Evolutionary conservation across 2,329 filamentous ascomycete species (phyloP).

Genomic region (Fusarium agapanthi): DNA sequence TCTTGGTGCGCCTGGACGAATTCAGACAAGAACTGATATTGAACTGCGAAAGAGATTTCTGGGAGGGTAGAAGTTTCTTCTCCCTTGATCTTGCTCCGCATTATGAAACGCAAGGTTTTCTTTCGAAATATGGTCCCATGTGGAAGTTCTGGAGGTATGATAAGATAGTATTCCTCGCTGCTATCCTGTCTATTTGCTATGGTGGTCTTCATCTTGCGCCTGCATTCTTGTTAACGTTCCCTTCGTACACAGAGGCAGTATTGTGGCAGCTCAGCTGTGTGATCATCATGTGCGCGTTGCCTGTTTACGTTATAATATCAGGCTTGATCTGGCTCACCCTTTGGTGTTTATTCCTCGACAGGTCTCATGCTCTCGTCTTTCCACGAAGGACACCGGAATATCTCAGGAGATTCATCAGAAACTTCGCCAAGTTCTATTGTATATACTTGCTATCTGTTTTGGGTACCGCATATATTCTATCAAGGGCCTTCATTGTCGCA

Average conservation of each 20-base stretch:
- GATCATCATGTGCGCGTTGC: neutral
- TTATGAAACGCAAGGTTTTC: neutral
- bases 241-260: neutral
- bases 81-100: neutral
- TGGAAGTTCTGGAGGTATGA: neutral
- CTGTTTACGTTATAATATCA: neutral
- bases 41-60: neutral
- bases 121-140: accelerated
- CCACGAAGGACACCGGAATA: neutral
- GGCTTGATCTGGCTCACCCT: neutral
- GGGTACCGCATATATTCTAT: neutral
- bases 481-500: neutral
- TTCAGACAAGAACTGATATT: neutral
- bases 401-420: no score
- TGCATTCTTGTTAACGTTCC: neutral
- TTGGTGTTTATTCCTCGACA: neutral
- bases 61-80: neutral
- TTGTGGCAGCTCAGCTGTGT: neutral
- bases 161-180: accelerated
- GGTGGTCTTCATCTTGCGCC: neutral
- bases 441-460: neutral
- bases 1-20: neutral
- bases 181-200: accelerated
- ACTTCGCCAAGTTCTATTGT: neutral
- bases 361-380: neutral